Evolutionary conservation across 306 rosid genomes (phyloP), one percentile per base, ranked within the genome.

Genomic region (Cucumis cinereus): DNA sequence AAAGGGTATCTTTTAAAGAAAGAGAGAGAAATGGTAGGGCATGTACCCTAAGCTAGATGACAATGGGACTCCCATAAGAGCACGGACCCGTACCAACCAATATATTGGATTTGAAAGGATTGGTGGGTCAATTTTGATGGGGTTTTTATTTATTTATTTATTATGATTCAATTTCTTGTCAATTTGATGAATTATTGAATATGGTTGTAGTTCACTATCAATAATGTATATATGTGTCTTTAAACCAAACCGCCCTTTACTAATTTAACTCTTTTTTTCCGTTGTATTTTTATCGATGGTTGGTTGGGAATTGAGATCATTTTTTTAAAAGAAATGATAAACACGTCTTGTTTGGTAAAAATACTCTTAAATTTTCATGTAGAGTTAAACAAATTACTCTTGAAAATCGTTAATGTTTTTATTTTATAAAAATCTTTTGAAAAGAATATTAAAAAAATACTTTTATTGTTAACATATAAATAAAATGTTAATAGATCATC

Each of bases 21-120:
- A 69, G 56, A 12, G 13, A 23, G 53, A 23, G 53, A 12, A 12
- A 67, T 69, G 58, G 75, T 70, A 70, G 75, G 75, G 58, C 41
- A 23, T 70, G 22, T 23, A 28, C n/a, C 38, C 19, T 43, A 41
- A 45, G 75, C 58, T 45, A 70, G 14, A 70, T 15, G 58, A 70
- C 58, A 70, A 45, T 43, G 57, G 1, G 57, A 69, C 57, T 70
- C 57, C 75, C 38, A 45, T 47, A 70, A 57, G 79, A 74, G 80
- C 81, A 76, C 79, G 84, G 84, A 83, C 81, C 77, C 83, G 85
- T 85, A 83, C 89, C 86, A 73, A 78, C 33, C 40, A 47, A 64
- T 43, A 70, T 70, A 70, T 69, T 73, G 83, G 81, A 80, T 76
- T 74, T 43, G 28, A 38, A 38, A 66, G 56, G 66, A 78, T 78